These are phyloP conservation scores for Trypanosomatidae sp. DNA, from an alignment of 208 protist genomes.

Conservation along the genomic window DNA sequence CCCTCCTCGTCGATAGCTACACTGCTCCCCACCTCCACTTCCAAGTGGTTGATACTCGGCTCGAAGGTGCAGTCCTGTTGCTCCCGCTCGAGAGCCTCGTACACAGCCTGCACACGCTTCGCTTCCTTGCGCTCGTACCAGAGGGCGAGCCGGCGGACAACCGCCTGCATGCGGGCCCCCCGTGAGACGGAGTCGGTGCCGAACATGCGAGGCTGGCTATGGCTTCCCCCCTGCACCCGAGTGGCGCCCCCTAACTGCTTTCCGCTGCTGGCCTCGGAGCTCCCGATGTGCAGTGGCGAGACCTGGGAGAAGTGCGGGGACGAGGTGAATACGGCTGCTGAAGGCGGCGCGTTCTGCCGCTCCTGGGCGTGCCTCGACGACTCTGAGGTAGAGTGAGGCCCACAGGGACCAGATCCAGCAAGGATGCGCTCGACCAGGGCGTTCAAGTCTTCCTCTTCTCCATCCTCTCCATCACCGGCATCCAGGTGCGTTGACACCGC, in stretches of 20 bases:
- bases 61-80: constrained; percentile 57
- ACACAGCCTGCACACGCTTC: constrained; percentile 56
- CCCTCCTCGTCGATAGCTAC: background rate
- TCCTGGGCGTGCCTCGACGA: background rate
- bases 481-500: background rate
- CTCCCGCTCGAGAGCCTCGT: constrained; percentile 55
- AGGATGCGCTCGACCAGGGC: constrained; percentile 27
- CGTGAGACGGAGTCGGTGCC: background rate
- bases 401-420: background rate
- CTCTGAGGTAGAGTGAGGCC: background rate
- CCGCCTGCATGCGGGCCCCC: constrained; percentile 9
- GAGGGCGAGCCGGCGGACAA: constrained; percentile 45
- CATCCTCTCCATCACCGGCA: background rate
- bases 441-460: constrained; percentile 13
- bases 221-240: background rate
- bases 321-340: background rate
- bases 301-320: background rate
- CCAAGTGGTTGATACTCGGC: constrained; percentile 24
- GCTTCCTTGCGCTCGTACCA: constrained; percentile 69
- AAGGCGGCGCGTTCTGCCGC: background rate
- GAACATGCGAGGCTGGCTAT: background rate
- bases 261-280: background rate
- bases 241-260: background rate
- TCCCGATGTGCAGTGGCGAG: background rate
- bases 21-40: constrained; percentile 8